Conservation (phyloP, 768 basidiomycete genomes). For the Pleurotus tuber-regium region DNA sequence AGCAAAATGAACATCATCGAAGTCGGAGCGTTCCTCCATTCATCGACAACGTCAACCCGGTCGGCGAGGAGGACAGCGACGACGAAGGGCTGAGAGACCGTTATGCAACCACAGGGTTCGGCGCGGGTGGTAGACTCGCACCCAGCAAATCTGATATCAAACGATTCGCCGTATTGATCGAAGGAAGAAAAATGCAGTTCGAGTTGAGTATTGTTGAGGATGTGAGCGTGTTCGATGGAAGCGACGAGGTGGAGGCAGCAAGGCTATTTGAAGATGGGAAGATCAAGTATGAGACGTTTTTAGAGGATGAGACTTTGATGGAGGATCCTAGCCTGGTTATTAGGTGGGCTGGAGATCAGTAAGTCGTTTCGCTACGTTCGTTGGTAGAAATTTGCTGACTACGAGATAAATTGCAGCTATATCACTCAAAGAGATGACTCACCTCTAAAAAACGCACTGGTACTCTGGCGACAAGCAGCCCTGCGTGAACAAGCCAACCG, state of each 20-base stretch:
- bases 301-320: slow-evolving; percentile 62
- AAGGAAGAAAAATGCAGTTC: slow-evolving; percentile 59
- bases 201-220: slow-evolving; percentile 64
- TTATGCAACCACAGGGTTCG: slow-evolving; percentile 21
- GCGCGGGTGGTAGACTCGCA: slow-evolving; percentile 54
- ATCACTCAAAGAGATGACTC: slow-evolving; percentile 75
- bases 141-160: slow-evolving; percentile 59
- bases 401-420: slow-evolving; percentile 44
- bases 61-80: slow-evolving; percentile 20
- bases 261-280: slow-evolving; percentile 57
- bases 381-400: neutral
- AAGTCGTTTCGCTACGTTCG: slow-evolving; percentile 27
- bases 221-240: slow-evolving; percentile 24
- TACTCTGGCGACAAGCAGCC: slow-evolving; percentile 59
- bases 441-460: slow-evolving; percentile 72
- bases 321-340: slow-evolving; percentile 68
- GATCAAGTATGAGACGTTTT: slow-evolving; percentile 62
- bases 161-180: slow-evolving; percentile 62
- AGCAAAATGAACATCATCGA: neutral
- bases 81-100: slow-evolving; percentile 21
- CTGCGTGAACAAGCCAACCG: slow-evolving; percentile 24
- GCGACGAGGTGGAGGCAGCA: slow-evolving; percentile 53
- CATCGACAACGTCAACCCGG: slow-evolving; percentile 3
- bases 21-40: slow-evolving; percentile 16
- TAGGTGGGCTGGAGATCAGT: slow-evolving; percentile 69